A percentile compares a stretch with the other conserved stretches of the same genome.
These are phyloP conservation scores for Populus hybrid DNA, from an alignment of 441 rosid genomes.

Conservation along the genomic window DNA sequence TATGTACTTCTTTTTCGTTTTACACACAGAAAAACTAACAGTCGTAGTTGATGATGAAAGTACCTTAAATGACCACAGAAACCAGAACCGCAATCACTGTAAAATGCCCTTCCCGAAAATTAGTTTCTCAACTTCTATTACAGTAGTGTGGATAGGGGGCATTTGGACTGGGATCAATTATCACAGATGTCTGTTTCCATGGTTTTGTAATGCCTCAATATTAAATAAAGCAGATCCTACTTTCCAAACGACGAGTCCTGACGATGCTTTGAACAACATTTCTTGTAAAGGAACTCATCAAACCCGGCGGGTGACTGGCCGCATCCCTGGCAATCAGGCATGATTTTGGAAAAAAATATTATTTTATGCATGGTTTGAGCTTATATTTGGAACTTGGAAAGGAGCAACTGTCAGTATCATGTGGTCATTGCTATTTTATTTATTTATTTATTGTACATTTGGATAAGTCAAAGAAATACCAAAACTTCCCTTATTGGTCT, in stretches of 20 bases:
- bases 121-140: neutral
- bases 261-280: neutral
- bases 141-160: neutral
- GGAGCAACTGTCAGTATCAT: neutral
- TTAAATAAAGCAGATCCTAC: neutral
- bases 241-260: neutral
- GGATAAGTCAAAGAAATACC: neutral
- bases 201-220: neutral
- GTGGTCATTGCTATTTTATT: neutral
- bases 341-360: neutral
- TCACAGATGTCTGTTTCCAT: neutral
- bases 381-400: neutral
- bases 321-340: neutral
- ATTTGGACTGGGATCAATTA: neutral
- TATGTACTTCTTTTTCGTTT: neutral
- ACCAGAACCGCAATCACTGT: neutral
- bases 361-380: neutral
- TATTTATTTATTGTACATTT: too few species aligned
- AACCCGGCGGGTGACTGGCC: neutral
- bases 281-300: neutral
- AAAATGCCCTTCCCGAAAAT: neutral
- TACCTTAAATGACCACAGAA: too few species aligned
- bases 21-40: neutral
- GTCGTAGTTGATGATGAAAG: neutral
- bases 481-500: neutral